phyloP scores from a whole-genome alignment of 495 filamentous ascomycete genomes.

The Annulohypoxylon bovei region DNA sequence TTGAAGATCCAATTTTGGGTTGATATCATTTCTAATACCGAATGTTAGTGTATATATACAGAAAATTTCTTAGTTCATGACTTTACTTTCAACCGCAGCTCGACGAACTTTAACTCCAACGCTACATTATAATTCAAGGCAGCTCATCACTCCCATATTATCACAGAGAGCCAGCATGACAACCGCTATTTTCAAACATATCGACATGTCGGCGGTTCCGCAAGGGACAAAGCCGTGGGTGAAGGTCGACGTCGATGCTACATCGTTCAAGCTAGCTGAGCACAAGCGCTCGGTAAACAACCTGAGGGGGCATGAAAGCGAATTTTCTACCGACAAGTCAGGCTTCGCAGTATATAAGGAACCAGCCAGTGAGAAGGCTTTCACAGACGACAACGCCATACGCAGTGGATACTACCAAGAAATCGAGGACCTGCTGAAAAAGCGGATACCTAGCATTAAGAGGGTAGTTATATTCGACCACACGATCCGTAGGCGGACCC shows the following conservation, averaged over 20 bases:
- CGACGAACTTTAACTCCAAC: slow-evolving; percentile 25
- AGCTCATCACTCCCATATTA: not conserved
- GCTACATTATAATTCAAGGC: slow-evolving; percentile 2
- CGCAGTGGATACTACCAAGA: slow-evolving; percentile 79
- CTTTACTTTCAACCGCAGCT: slow-evolving; percentile 12
- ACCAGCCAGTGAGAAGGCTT: slow-evolving; percentile 62
- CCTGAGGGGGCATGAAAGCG: slow-evolving; percentile 39
- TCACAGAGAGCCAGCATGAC: slow-evolving; percentile 40
- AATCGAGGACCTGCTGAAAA: slow-evolving; percentile 72
- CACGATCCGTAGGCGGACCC: slow-evolving; percentile 73
- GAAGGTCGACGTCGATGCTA: slow-evolving; percentile 52
- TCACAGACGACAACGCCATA: slow-evolving; percentile 69
- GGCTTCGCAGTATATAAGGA: slow-evolving; percentile 53
- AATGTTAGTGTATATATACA: not conserved
- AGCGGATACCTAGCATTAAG: slow-evolving; percentile 67
- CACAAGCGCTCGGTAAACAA: slow-evolving; percentile 47
- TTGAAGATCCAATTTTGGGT: not conserved
- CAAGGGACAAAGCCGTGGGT: slow-evolving; percentile 49
- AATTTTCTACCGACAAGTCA: slow-evolving; percentile 52
- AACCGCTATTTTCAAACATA: slow-evolving; percentile 44
- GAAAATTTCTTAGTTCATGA: slow-evolving; percentile 13
- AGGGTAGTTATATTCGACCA: slow-evolving; percentile 86
- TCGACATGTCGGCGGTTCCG: slow-evolving; percentile 39
- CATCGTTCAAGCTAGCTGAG: slow-evolving; percentile 42
- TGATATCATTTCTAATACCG: not conserved